Base-by-base conservation (phyloP, 495 filamentous ascomycete genomes). In the Penicillium turbatum region DNA sequence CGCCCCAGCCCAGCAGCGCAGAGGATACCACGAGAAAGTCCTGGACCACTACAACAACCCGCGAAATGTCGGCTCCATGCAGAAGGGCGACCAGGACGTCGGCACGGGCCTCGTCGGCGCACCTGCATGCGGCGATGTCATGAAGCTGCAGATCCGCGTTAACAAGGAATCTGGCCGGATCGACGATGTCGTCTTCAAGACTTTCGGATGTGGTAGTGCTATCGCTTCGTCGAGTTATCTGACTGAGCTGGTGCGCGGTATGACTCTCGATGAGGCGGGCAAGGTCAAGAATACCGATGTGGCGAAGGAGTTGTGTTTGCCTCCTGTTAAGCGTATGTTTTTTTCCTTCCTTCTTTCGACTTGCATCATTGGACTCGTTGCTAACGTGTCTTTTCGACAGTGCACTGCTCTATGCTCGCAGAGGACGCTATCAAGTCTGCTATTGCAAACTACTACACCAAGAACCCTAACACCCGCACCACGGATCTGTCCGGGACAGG, bases 401-500 rank as follows among this genome's bases (percentile, higher is more conserved):
- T 97, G 27, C 95, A 99, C 74, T 99, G 95, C 81, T 97, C 92
- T 53, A 96, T 99, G 89, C 85, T 99, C 53, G 95, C 95, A 24
- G 95, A 99, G 75, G 92, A 99, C 69, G 95, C 95, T 54, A 97
- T 99, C 82, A 97, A 97, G 75, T 92, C 90, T n/a, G 95, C 95
- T 53, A 97, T 97, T 70, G 87, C 84, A 48, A 92, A 98, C 72
- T 97, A 97, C 79, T 91, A 96, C 79, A 90, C 84, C 67, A 97
- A 97, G 82, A 92, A 79, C 78, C 88, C 89, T 51, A 81, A 86
- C 34, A 82, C 82, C n/a, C 77, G 78, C 54, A 51, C 74, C 12
- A 92, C 90, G 6, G 80, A 89, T 63, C 81, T 96, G 0, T 82
- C 83, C 35, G 90, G 89, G 51, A 90, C 86, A 7, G 77, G 72